Evolutionary conservation across 2,329 filamentous ascomycete species (phyloP).

Genomic region (Penicillium psychrosexuale): DNA sequence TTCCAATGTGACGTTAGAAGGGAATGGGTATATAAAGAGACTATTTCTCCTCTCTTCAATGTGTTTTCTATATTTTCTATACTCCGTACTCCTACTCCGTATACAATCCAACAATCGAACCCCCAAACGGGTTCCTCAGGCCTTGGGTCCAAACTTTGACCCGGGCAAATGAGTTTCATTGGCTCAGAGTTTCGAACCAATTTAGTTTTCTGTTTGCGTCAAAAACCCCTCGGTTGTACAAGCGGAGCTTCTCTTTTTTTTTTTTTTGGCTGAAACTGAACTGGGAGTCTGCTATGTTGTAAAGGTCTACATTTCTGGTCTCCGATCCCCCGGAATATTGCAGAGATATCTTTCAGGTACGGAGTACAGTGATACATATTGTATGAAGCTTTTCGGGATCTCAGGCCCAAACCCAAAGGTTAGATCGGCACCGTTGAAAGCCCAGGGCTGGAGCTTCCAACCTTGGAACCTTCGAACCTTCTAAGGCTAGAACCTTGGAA

Average conservation of each 20-base stretch:
- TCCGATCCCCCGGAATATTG: neutral
- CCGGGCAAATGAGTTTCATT: constrained; percentile 10
- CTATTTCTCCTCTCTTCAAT: neutral
- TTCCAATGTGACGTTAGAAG: neutral
- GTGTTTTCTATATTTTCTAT: neutral
- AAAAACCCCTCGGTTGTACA: constrained; percentile 11
- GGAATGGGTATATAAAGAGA: neutral
- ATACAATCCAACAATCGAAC: neutral
- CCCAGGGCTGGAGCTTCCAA: neutral
- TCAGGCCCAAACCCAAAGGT: neutral
- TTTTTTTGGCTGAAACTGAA: neutral
- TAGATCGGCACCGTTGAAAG: neutral
- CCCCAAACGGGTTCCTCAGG: constrained; percentile 6
- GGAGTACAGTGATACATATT: neutral
- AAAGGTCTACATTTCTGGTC: neutral
- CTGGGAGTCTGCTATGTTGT: neutral
- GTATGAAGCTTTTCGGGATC: neutral
- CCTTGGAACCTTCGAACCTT: neutral
- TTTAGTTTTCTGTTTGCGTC: constrained; percentile 8
- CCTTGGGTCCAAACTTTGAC: constrained; percentile 20
- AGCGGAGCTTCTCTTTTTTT: neutral
- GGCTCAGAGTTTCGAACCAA: neutral
- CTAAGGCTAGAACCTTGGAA: neutral
- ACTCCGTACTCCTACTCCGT: no score
- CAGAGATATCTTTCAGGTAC: neutral